phyloP scores from a whole-genome alignment of 176 grass and related monocot species.

The Alopecurus myosuroides region DNA sequence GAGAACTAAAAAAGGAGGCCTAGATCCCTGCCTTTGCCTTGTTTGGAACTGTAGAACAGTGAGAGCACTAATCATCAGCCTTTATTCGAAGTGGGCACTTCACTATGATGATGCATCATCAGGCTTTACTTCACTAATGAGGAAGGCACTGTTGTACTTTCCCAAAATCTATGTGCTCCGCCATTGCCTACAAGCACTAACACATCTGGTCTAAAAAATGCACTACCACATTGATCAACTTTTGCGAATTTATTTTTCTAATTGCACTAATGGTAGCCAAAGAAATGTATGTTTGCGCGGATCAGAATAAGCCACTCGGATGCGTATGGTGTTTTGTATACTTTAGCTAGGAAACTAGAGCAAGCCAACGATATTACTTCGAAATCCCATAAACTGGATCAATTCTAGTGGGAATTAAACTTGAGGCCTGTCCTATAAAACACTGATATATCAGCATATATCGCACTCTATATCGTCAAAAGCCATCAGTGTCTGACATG shows the following conservation, averaged over 20 bases:
- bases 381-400: neutral
- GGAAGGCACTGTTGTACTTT: conserved; percentile 16
- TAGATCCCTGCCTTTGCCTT: conserved; percentile 17
- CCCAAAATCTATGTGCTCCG: conserved; percentile 10
- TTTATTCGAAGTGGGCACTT: conserved; percentile 36
- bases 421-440: neutral
- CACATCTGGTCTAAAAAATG: neutral
- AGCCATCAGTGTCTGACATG: neutral
- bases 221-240: conserved; percentile 3
- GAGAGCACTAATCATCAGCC: conserved; percentile 18
- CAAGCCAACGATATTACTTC: neutral
- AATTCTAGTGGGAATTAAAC: neutral
- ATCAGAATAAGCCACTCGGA: neutral
- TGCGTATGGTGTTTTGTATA: neutral
- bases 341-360: neutral
- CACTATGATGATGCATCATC: neutral
- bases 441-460: neutral
- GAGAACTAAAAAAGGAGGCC: neutral
- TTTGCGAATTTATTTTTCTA: neutral
- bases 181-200: conserved; percentile 18
- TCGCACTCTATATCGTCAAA: neutral
- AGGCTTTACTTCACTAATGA: conserved; percentile 34
- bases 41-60: conserved; percentile 23
- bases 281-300: neutral
- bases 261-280: neutral